Evolutionary conservation across 2,329 filamentous ascomycete species (phyloP), one percentile per base, ranked within the genome.

Genomic region (Arthroderma sp.): DNA sequence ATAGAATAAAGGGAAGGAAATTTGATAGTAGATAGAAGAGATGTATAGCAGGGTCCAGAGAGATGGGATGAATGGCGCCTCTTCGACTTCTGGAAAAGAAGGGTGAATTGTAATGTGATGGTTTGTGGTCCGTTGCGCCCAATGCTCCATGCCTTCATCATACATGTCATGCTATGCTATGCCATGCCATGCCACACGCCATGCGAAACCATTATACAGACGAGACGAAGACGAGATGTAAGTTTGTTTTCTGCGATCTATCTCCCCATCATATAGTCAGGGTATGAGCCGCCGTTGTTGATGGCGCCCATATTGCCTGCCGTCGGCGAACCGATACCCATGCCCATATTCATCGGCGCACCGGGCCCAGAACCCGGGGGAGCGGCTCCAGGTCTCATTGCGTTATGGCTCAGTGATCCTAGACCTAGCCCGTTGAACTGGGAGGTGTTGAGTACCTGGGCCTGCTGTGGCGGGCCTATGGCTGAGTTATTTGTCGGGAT

Each of bases 181-280:
- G 21, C 43, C 41, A 25, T 44, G 41, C 41, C 13, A 49, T 43
- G 39, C 39, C 39, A 43, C 43, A 31, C 43, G 43, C 43, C 43
- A 54, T 37, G 31, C 31, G 28, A 54, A 54, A 35, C 35, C 51
- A 17, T 37, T 54, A 54, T 54, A 38, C 28, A 54, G 51, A 35
- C 17, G 25, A 38, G 47, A 21, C 6, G 15, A 8, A 37, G 31
- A 37, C 13, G 19, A 38, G 31, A 37, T n/a, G 49, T 37, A n/a
- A 49, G 44, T 53, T 23, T 33, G 28, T 19, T 35, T 9, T 28
- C 19, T 49, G 37, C 54, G 31, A 35, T 61, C 69, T 67, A 76
- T 60, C 74, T 72, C 62, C 74, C 74, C 68, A 76, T 73, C 74
- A 76, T 76, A 66, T 76, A 76, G 64, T 76, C 74, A 58, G 73